Percentiles rank a stretch among this genome's conserved stretches.
phyloP scores from a whole-genome alignment of 164 flowering plant genomes.

The Akebia trifoliata region DNA sequence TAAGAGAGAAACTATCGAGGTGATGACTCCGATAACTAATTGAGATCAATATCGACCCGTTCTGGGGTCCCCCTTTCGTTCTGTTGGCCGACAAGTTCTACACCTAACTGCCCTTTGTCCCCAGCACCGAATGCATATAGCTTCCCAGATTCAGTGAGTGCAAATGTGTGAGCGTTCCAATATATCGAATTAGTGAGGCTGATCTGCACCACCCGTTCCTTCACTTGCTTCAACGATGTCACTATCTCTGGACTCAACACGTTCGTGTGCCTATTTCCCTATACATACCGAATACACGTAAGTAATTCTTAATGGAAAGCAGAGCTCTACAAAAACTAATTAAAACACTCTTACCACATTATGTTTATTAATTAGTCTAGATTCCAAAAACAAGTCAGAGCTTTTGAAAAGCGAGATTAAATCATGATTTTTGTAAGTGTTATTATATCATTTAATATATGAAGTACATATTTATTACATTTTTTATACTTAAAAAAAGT shows the following conservation, averaged over 20 bases:
- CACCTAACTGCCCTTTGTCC: conserved; percentile 90
- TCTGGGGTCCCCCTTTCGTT: conserved; percentile 75
- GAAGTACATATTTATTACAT: no score
- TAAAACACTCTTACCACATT: no score
- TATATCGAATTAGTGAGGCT: conserved; percentile 89
- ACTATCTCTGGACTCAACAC: conserved; percentile 78
- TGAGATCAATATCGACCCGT: conserved; percentile 73
- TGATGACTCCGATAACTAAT: conserved; percentile 14
- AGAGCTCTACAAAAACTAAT: no score
- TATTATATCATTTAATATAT: no score
- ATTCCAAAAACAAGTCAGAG: no score
- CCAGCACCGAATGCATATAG: conserved; percentile 92
- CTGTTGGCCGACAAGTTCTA: conserved; percentile 54
- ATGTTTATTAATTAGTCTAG: no score
- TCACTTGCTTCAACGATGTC: conserved; percentile 64
- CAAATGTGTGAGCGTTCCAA: conserved; percentile 96
- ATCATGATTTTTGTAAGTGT: no score
- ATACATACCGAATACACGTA: no score
- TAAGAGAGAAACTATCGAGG: conserved; percentile 1
- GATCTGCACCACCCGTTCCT: conserved; percentile 82
- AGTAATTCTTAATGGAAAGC: no score
- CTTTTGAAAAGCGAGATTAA: no score
- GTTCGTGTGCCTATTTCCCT: conserved; percentile 70
- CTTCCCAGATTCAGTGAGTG: conserved; percentile 83
- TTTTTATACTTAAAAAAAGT: no score